phyloP scores from a whole-genome alignment of 164 flowering plant species.

The Vitis riparia region DNA sequence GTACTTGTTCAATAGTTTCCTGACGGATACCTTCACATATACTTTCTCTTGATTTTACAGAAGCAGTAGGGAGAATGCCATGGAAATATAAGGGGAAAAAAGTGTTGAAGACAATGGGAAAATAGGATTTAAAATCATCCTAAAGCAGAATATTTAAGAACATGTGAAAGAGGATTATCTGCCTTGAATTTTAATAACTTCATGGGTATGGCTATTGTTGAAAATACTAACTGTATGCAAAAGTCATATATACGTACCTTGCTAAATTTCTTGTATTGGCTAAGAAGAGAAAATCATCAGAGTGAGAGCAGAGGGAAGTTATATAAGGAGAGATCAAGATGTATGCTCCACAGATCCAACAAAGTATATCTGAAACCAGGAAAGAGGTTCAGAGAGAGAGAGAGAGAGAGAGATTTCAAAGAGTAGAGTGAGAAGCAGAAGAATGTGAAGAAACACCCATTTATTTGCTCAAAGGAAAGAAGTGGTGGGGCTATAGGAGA shows the following conservation, averaged over 20 bases:
- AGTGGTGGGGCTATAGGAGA: conserved; percentile 48
- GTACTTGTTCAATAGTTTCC: too few relatives aligned
- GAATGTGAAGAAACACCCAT: conserved; percentile 29
- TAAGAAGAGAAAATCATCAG: not conserved
- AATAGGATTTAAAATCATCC: not conserved
- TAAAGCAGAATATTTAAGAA: not conserved
- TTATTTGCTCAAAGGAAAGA: conserved; percentile 39
- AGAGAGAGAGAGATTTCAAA: conserved; percentile 16
- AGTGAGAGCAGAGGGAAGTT: not conserved
- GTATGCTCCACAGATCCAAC: conserved; percentile 21
- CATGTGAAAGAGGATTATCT: too few relatives aligned
- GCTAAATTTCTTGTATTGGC: conserved; percentile 5
- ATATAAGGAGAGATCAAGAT: conserved; percentile 17
- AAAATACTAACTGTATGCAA: not conserved
- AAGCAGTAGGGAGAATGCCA: too few relatives aligned
- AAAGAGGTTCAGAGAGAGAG: conserved; percentile 14
- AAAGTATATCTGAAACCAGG: conserved; percentile 2
- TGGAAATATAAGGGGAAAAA: too few relatives aligned
- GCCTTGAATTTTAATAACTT: too few relatives aligned
- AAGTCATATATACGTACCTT: conserved; percentile 4
- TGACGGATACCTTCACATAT: too few relatives aligned
- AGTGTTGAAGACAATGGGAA: too few relatives aligned
- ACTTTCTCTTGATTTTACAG: too few relatives aligned
- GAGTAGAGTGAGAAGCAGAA: conserved; percentile 25
- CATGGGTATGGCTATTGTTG: too few relatives aligned